A percentile compares a stretch with the other conserved stretches of the same genome.
These are phyloP conservation scores for Polytrichum commune DNA, from an alignment of 225 moss, liverwort and hornwort genomes.

Conservation along the genomic window DNA sequence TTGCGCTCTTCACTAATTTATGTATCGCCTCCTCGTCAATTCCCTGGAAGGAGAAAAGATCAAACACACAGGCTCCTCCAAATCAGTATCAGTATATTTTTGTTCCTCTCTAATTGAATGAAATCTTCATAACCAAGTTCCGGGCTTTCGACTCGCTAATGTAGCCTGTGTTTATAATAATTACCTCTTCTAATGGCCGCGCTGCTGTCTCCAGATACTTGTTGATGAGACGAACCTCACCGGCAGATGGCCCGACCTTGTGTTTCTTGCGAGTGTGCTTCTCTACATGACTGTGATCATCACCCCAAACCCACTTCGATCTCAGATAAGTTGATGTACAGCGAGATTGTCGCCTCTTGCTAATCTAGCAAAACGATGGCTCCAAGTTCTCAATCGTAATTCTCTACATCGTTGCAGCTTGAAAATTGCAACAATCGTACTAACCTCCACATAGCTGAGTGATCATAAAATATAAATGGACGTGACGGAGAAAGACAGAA, in stretches of 20 bases:
- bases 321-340: too few relatives aligned
- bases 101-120: background rate
- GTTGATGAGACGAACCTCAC: slow-evolving; percentile 26
- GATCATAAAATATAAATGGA: too few relatives aligned
- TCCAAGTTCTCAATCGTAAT: too few relatives aligned
- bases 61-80: background rate
- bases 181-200: slow-evolving; percentile 13
- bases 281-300: slow-evolving; percentile 20
- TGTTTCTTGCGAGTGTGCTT: slow-evolving; percentile 13
- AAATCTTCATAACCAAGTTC: background rate
- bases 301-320: background rate
- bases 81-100: background rate
- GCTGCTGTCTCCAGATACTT: slow-evolving; percentile 31
- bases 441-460: too few relatives aligned
- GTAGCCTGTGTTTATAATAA: background rate
- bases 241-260: slow-evolving; percentile 9
- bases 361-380: too few relatives aligned
- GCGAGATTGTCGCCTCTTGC: too few relatives aligned
- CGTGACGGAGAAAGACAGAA: too few relatives aligned
- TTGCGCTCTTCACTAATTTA: slow-evolving; percentile 31
- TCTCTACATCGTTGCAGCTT: too few relatives aligned
- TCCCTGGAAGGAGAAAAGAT: slow-evolving; percentile 7
- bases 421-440: too few relatives aligned
- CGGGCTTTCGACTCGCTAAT: too few relatives aligned
- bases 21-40: slow-evolving; percentile 23